Conservation (phyloP, 2,329 filamentous ascomycete genomes). For the Colletotrichum echinochloae region DNA sequence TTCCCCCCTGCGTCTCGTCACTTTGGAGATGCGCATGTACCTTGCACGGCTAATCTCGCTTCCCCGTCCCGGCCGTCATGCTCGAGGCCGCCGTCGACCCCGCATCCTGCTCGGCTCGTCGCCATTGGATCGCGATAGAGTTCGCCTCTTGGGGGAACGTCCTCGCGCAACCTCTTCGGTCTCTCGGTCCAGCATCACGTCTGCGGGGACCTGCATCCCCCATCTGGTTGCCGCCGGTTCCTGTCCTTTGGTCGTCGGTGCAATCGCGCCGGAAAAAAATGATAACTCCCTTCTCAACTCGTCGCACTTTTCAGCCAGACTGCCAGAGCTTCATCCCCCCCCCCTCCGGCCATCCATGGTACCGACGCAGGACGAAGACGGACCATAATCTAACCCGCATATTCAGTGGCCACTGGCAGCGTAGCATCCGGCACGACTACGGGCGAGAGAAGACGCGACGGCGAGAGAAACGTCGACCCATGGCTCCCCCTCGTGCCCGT, state of each 20-base stretch:
- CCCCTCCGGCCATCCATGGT: not conserved
- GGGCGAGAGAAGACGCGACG: too few species aligned
- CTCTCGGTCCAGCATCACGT: constrained; percentile 24
- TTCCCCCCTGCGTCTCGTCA: constrained; percentile 7
- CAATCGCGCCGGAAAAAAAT: constrained; percentile 27
- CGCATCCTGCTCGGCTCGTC: constrained; percentile 25
- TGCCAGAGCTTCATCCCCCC: not conserved
- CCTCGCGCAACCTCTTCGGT: not conserved
- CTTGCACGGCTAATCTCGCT: constrained; percentile 28
- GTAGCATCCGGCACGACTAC: constrained; percentile 22
- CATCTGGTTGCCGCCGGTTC: too few species aligned
- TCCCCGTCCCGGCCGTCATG: constrained; percentile 12
- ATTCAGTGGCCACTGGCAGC: constrained; percentile 21
- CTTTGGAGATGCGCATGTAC: constrained; percentile 19
- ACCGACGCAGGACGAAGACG: not conserved
- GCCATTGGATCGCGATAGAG: constrained; percentile 31
- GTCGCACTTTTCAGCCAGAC: not conserved
- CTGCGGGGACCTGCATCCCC: constrained; percentile 34
- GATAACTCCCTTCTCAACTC: not conserved
- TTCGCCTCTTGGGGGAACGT: too few species aligned
- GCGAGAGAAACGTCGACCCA: too few species aligned
- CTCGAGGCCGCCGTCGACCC: constrained; percentile 16
- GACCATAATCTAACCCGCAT: constrained; percentile 30
- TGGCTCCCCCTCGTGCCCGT: not conserved
- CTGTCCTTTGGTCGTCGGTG: constrained; percentile 33